Evolutionary conservation across 192 early-diverging fungal species (phyloP), one percentile per base, ranked within the genome.

Genomic region (Geranomyces variabilis): DNA sequence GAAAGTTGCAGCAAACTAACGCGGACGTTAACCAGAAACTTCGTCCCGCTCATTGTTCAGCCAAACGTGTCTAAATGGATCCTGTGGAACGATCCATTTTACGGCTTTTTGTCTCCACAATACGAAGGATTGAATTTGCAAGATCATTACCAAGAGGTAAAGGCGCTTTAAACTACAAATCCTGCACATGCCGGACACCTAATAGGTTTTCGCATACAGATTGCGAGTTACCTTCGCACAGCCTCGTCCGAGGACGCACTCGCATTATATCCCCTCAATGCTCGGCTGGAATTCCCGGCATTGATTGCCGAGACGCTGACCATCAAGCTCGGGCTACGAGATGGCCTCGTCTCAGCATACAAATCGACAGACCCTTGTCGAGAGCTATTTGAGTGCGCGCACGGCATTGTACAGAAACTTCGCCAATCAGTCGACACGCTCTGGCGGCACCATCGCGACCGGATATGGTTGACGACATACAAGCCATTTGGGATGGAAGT

Each of bases 401-500:
- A 22, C 10, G 75, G 70, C 17, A 68, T 48, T 0, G 24, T 70
- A 17, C 63, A 44, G 12, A 45, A 63, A 36, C 66, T 78, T 13
- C 71, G 71, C 28, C 15, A 44, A 22, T 61, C 72, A n/a, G 34
- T 71, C 22, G 85, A 92, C 36, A 83, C 81, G 49, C 84, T 94
- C 29, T 93, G 92, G 92, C 80, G 86, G 48, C 92, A 89, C 77
- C 93, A 95, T 71, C 84, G 93, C 8, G 80, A 84, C 6, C 55
- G 49, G 19, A 69, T 92, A 62, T 95, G 93, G 93, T 83, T 88
- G 65, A 77, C 81, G 56, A 90, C 86, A 58, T 91, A 91, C 74
- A 91, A 92, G 62, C 93, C 93, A 1, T 93, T 93, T 87, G 93
- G 93, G 7, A 89, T 91, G 87, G 93, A 95, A 68, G 86, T 91